Conservation (phyloP, 805 yeast genomes). For the Myxozyma nipponensis region DNA sequence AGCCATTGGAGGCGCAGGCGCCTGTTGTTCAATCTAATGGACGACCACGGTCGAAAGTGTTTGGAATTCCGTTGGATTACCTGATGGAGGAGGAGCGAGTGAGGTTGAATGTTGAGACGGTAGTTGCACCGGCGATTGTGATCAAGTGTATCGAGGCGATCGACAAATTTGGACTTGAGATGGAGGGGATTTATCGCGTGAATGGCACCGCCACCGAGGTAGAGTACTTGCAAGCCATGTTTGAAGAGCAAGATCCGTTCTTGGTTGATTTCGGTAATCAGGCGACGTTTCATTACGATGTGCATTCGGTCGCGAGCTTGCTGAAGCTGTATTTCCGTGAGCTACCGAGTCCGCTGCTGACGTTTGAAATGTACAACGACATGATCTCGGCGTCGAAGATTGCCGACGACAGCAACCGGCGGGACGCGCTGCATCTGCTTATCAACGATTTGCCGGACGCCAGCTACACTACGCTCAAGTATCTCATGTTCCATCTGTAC, state of each 20-base stretch:
- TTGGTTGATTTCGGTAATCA: slow-evolving; percentile 61
- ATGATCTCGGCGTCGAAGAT: slow-evolving; percentile 71
- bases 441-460: slow-evolving; percentile 92
- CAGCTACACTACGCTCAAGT: slow-evolving; percentile 85
- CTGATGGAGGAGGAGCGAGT: slow-evolving; percentile 70
- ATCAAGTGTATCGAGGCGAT: slow-evolving; percentile 82
- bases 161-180: slow-evolving; percentile 75
- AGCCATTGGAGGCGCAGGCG: neutral
- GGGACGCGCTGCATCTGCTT: slow-evolving; percentile 76
- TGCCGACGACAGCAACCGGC: slow-evolving; percentile 55
- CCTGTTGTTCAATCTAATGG: neutral
- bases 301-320: slow-evolving; percentile 82
- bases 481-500: slow-evolving; percentile 78
- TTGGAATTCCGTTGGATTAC: slow-evolving; percentile 79
- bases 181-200: slow-evolving; percentile 87
- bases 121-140: slow-evolving; percentile 87
- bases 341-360: slow-evolving; percentile 82
- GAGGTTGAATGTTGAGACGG: slow-evolving; percentile 35
- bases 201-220: slow-evolving; percentile 75
- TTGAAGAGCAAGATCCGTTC: slow-evolving; percentile 45
- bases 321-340: slow-evolving; percentile 78
- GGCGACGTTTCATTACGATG: slow-evolving; percentile 64
- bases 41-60: slow-evolving; percentile 39
- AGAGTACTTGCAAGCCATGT: slow-evolving; percentile 63
- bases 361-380: slow-evolving; percentile 55